Percentiles rank a stretch among this genome's conserved stretches.
Conservation (phyloP, 2,329 filamentous ascomycete genomes). For the Venturia effusa region DNA sequence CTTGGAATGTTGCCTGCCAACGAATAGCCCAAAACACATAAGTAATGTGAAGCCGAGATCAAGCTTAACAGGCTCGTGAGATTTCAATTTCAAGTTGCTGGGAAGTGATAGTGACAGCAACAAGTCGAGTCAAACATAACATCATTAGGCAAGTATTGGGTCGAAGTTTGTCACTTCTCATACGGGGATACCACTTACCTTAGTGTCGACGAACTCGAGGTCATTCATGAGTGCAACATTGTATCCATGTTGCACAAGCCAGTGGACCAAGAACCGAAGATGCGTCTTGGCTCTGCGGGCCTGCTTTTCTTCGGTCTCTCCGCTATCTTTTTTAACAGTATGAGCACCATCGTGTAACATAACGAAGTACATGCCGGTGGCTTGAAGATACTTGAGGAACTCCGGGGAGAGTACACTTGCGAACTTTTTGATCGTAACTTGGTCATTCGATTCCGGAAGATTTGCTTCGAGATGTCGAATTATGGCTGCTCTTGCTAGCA, state of each 20-base stretch:
- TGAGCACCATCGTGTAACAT: slow-evolving; percentile 33
- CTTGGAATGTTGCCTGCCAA: background rate
- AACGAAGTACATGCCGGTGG: slow-evolving; percentile 52
- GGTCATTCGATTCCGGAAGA: slow-evolving; percentile 26
- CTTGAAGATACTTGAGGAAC: slow-evolving; percentile 46
- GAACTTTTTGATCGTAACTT: slow-evolving; percentile 38
- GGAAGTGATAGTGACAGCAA: slow-evolving; percentile 9
- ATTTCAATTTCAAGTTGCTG: background rate
- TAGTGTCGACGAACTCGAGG: slow-evolving; percentile 53
- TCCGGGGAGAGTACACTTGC: slow-evolving; percentile 34
- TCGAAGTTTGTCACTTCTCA: slow-evolving; percentile 1
- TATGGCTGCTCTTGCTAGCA: slow-evolving; percentile 51
- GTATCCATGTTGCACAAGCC: slow-evolving; percentile 44
- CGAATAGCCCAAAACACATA: background rate
- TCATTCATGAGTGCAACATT: slow-evolving; percentile 55
- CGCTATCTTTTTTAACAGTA: background rate
- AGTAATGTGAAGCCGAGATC: background rate
- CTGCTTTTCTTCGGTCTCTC: background rate
- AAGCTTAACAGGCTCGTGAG: background rate
- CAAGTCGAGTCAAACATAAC: background rate
- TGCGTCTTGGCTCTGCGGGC: slow-evolving; percentile 15
- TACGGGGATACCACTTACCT: slow-evolving; percentile 30
- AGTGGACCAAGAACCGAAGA: slow-evolving; percentile 41
- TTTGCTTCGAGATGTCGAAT: slow-evolving; percentile 50
- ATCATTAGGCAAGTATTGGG: no score